Evolutionary conservation across 2,329 filamentous ascomycete species (phyloP), one percentile per base, ranked within the genome.

Genomic region (Fusarium euwallaceae): DNA sequence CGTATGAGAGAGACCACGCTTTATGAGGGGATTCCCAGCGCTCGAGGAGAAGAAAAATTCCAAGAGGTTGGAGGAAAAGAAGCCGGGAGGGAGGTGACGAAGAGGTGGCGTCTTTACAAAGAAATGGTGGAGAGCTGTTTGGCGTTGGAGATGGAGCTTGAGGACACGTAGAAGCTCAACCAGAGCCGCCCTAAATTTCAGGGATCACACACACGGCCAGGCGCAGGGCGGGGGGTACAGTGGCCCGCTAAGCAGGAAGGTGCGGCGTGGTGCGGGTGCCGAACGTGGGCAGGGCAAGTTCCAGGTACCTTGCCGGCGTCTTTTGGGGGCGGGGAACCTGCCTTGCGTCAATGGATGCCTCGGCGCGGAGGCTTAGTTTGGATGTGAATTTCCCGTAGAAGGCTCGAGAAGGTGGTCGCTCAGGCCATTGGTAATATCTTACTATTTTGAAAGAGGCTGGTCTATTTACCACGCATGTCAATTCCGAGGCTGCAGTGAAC

Each of bases 101-200:
- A 59, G 67, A 76, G 70, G 72, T 73, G 76, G 72, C 73, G 77
- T 76, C 75, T 79, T 78, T 78, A 72, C 70, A 75, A 71, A 64
- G 61, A 53, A 59, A 74, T 68, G 66, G 74, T 77, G 73, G 78
- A 76, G 74, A 80, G 77, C 76, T 78, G 60, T 37, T 12, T 74
- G 61, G 61, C 45, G 67, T 67, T 75, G 71, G 72, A 76, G 70
- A 48, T 48, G 43, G 43, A 53, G 48, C 48, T 80, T 81, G 75
- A 81, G 80, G 80, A 82, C 80, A 82, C 80, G 80, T 82, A 82
- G 80, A 80, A 79, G 75, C 72, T 79, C 66, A 58, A 67, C 64
- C 68, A 72, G 72, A 72, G 75, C 66, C 71, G 66, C 73, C 71
- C 73, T 70, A 75, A 76, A 70, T 70, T 78, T 68, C 77, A 78